Conservation (phyloP, 2,329 filamentous ascomycete species). For the Clarireedia sp. region DNA sequence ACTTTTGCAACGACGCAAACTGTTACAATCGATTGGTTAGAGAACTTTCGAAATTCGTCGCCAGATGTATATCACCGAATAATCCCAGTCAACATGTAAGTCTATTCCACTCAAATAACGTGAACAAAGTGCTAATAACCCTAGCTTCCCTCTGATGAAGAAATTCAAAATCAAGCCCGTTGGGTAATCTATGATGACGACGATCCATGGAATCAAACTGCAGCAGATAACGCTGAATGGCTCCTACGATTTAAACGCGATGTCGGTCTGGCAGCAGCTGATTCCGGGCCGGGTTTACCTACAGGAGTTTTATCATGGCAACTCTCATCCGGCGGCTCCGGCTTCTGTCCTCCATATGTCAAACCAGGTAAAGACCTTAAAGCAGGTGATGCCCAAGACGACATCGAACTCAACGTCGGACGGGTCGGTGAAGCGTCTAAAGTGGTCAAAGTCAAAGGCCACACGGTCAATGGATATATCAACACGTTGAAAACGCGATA, state of each 20-base stretch:
- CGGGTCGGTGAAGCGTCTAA: slow-evolving; percentile 21
- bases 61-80: slow-evolving; percentile 47
- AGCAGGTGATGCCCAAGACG: slow-evolving; percentile 31
- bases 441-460: slow-evolving; percentile 36
- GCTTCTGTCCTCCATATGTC: slow-evolving; percentile 48
- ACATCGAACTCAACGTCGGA: slow-evolving; percentile 22
- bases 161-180: slow-evolving; percentile 55
- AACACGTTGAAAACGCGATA: slow-evolving; percentile 37
- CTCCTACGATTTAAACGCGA: slow-evolving; percentile 54
- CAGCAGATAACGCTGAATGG: slow-evolving; percentile 57
- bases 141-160: slow-evolving; percentile 45
- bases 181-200: slow-evolving; percentile 59
- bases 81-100: slow-evolving; percentile 48
- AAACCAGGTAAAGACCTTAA: slow-evolving; percentile 34
- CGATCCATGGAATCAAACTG: slow-evolving; percentile 57
- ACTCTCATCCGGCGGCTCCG: slow-evolving; percentile 42
- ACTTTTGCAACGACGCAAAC: slow-evolving; percentile 52
- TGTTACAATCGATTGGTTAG: slow-evolving; percentile 49
- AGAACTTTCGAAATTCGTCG: slow-evolving; percentile 46
- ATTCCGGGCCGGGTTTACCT: slow-evolving; percentile 43
- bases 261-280: slow-evolving; percentile 41
- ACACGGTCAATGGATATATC: slow-evolving; percentile 42
- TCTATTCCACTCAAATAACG: not conserved
- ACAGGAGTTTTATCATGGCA: slow-evolving; percentile 36
- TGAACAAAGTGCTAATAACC: not conserved